These are phyloP conservation scores for Cladorrhinum samala DNA, from an alignment of 495 filamentous ascomycete genomes.

Conservation along the genomic window DNA sequence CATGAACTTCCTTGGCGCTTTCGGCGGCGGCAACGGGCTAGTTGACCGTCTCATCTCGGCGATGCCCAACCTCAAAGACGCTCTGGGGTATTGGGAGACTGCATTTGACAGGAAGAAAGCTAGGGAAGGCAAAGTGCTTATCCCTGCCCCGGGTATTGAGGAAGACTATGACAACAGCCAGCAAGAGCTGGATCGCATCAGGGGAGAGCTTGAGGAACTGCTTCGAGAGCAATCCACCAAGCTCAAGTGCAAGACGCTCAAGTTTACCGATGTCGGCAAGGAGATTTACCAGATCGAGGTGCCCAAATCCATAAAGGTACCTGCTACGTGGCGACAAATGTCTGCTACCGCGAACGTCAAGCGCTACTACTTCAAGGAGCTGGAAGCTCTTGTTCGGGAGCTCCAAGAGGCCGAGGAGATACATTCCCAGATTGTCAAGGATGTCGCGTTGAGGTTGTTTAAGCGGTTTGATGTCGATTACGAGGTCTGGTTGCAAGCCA, in stretches of 20 bases:
- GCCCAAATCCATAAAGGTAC: conserved; percentile 80
- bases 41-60: conserved; percentile 73
- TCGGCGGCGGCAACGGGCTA: conserved; percentile 68
- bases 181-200: conserved; percentile 63
- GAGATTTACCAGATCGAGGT: conserved; percentile 96
- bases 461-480: conserved; percentile 85
- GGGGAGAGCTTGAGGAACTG: conserved; percentile 62
- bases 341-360: conserved; percentile 86
- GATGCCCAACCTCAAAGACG: conserved; percentile 75
- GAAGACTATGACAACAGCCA: conserved; percentile 89
- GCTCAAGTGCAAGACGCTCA: conserved; percentile 60
- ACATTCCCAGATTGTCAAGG: conserved; percentile 86
- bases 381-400: conserved; percentile 72
- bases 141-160: conserved; percentile 86
- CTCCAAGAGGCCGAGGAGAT: conserved; percentile 92
- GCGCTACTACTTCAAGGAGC: conserved; percentile 86
- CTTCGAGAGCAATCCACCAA: conserved; percentile 64
- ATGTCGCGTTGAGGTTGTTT: conserved; percentile 78
- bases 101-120: conserved; percentile 86
- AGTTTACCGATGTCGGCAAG: conserved; percentile 86
- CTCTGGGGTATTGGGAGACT: conserved; percentile 81
- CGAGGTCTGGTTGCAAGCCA: conserved; percentile 75
- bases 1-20: conserved; percentile 65
- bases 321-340: conserved; percentile 91
- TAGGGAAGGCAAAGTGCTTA: conserved; percentile 61